These are phyloP conservation scores for Pseudocercospora cruenta DNA, from an alignment of 2,329 filamentous ascomycete species.

Conservation along the genomic window DNA sequence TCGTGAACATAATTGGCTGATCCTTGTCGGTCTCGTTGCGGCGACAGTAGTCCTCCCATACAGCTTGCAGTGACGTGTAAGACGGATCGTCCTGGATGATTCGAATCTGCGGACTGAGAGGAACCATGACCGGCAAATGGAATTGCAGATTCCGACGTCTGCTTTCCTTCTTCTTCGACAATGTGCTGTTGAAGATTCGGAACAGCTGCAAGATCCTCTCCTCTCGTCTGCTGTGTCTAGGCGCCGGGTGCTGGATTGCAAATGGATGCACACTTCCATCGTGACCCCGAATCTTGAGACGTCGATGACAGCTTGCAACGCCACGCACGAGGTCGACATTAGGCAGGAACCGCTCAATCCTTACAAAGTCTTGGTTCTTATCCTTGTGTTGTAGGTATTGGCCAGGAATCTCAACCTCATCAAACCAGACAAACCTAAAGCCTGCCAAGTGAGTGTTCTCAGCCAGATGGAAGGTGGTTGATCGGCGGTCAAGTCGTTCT, in stretches of 20 bases:
- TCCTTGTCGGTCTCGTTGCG: slow-evolving; percentile 88
- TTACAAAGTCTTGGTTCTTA: slow-evolving; percentile 98
- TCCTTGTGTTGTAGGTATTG: slow-evolving; percentile 98
- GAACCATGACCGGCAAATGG: slow-evolving; percentile 92
- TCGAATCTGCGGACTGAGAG: slow-evolving; percentile 89
- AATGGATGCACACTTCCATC: slow-evolving; percentile 97
- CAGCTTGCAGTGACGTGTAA: slow-evolving; percentile 89
- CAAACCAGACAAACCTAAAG: slow-evolving; percentile 96
- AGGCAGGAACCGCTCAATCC: slow-evolving; percentile 94
- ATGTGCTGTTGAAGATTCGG: slow-evolving; percentile 91
- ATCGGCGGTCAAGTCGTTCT: slow-evolving; percentile 88
- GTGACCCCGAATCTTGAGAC: slow-evolving; percentile 93
- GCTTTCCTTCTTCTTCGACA: slow-evolving; percentile 92
- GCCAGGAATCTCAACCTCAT: slow-evolving; percentile 96
- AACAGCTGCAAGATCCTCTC: slow-evolving; percentile 95
- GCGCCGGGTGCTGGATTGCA: slow-evolving; percentile 93
- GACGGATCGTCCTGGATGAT: slow-evolving; percentile 95
- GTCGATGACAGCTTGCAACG: slow-evolving; percentile 86
- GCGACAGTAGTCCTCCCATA: slow-evolving; percentile 95
- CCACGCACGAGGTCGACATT: slow-evolving; percentile 91
- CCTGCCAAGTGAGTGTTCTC: slow-evolving; percentile 88
- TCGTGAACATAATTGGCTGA: slow-evolving; percentile 90
- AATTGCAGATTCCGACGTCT: slow-evolving; percentile 93
- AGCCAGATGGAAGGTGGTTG: slow-evolving; percentile 75
- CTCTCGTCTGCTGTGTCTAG: slow-evolving; percentile 87